Percentiles rank a stretch among this genome's conserved stretches.
Conservation (phyloP, 148 eudicot genomes). For the Heliamphora exappendiculata region DNA sequence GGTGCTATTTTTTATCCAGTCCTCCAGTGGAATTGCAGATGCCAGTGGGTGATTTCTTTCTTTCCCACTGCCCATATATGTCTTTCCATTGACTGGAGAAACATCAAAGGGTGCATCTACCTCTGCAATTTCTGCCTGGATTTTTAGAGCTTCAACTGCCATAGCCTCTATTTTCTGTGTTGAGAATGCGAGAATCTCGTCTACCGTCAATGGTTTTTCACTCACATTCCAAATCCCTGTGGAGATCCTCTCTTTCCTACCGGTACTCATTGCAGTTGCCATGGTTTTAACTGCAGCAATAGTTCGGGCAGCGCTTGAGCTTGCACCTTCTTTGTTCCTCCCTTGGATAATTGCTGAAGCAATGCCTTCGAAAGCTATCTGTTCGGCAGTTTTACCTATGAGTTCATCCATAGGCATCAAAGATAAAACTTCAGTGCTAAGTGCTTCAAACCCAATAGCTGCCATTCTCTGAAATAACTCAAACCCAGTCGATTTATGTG, state of each 20-base stretch:
- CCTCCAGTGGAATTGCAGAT: slow-evolving; percentile 63
- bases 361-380: slow-evolving; percentile 97
- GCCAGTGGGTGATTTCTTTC: slow-evolving; percentile 33
- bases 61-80: slow-evolving; percentile 5
- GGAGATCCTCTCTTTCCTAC: slow-evolving; percentile 74
- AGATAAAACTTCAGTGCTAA: slow-evolving; percentile 48
- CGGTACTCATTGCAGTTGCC: slow-evolving; percentile 53
- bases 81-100: slow-evolving; percentile 47
- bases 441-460: slow-evolving; percentile 53
- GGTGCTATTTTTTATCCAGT: slow-evolving; percentile 44
- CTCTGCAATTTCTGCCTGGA: slow-evolving; percentile 72
- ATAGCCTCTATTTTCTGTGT: slow-evolving; percentile 82
- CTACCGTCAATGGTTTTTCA: slow-evolving; percentile 55
- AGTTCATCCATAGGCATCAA: slow-evolving; percentile 85
- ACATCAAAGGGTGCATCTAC: slow-evolving; percentile 87
- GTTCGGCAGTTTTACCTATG: slow-evolving; percentile 82
- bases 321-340: slow-evolving; percentile 88
- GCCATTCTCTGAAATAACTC: slow-evolving; percentile 83
- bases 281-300: slow-evolving; percentile 65
- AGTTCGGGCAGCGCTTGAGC: slow-evolving; percentile 79
- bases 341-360: slow-evolving; percentile 85
- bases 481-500: slow-evolving; percentile 40
- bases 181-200: slow-evolving; percentile 62
- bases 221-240: slow-evolving; percentile 82
- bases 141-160: slow-evolving; percentile 72